Evolutionary conservation across 768 basidiomycete species (phyloP).

Genomic region (Harrya chromipes): DNA sequence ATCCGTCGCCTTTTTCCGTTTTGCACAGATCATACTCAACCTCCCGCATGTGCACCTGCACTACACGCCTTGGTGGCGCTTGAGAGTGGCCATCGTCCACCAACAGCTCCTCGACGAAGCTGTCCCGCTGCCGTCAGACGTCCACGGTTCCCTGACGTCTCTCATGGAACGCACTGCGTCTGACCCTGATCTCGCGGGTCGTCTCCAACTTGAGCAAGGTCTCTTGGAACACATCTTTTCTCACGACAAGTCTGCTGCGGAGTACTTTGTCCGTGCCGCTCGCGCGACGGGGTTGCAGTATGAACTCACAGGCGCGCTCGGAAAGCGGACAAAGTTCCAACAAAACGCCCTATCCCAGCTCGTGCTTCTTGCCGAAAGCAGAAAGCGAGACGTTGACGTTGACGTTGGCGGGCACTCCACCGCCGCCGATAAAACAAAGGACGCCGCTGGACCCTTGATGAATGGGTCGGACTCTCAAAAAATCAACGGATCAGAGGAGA

Average conservation of each 20-base stretch:
- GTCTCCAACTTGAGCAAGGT: constrained; percentile 72
- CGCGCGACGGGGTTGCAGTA: constrained; percentile 77
- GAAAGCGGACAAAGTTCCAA: constrained; percentile 94
- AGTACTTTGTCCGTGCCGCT: constrained; percentile 75
- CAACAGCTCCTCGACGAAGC: constrained; percentile 80
- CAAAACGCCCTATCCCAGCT: constrained; percentile 82
- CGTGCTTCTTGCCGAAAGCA: constrained; percentile 89
- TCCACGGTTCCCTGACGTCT: constrained; percentile 40
- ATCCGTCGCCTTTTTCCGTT: constrained; percentile 63
- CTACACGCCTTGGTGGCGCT: constrained; percentile 75
- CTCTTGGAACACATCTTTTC: constrained; percentile 72
- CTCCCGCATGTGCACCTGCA: constrained; percentile 46
- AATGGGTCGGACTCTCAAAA: constrained; percentile 9
- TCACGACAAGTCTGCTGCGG: constrained; percentile 75
- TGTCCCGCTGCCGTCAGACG: constrained; percentile 50
- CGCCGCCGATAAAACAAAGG: not conserved
- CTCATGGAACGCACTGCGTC: constrained; percentile 39
- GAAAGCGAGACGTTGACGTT: constrained; percentile 33
- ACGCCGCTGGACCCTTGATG: constrained; percentile 1
- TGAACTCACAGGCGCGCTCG: constrained; percentile 89
- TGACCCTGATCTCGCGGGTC: constrained; percentile 65
- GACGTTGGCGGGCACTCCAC: not conserved
- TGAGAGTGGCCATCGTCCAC: constrained; percentile 72
- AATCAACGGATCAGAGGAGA: not conserved
- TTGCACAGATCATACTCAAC: constrained; percentile 69